Evolutionary conservation across 176 grass and related monocot genomes (phyloP), one percentile per base, ranked within the genome.

Genomic region (Eragrostis curvula): DNA sequence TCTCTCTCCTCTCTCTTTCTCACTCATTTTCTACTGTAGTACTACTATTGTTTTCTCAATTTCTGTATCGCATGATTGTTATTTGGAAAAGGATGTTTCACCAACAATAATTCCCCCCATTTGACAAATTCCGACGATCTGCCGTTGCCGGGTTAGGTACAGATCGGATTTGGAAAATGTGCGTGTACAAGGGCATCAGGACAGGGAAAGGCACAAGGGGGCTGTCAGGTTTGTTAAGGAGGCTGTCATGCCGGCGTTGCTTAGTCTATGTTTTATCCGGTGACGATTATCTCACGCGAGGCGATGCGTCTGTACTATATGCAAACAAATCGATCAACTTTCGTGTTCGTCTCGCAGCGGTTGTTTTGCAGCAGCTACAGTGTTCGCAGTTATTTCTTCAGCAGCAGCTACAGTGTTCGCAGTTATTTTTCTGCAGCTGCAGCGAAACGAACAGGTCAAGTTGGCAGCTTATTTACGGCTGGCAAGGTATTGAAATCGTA

Each of bases 61-160:
- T 39, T 51, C 29, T 17, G 32, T 53, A 28, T 73, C 24, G 30
- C 28, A 70, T 67, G 56, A 82, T 86, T 78, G 57, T 59, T 49
- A 82, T 14, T 9, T 48, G 50, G 88, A 82, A 90, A 90, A 68
- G 0, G 79, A 83, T 74, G 84, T 78, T 30, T 83, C 79, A 83
- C 58, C 79, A 56, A 40, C 72, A 60, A 50, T 36, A 82, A 77
- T 77, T 21, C 47, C 39, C 68, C 18, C 40, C 9, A 3, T 25
- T 59, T 83, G 79, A 53, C 67, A 27, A 67, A 18, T 24, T 40
- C 28, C 67, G 59, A 8, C 13, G 63, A 59, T 82, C 15, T 32
- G 71, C 56, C 5, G 57, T 65, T 39, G 27, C 27, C 25, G 67
- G 52, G 55, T 32, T 51, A 36, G 32, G 16, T 83, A 47, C 29